phyloP scores from a whole-genome alignment of 305 asterid genomes.

The Rubia peregrina region DNA sequence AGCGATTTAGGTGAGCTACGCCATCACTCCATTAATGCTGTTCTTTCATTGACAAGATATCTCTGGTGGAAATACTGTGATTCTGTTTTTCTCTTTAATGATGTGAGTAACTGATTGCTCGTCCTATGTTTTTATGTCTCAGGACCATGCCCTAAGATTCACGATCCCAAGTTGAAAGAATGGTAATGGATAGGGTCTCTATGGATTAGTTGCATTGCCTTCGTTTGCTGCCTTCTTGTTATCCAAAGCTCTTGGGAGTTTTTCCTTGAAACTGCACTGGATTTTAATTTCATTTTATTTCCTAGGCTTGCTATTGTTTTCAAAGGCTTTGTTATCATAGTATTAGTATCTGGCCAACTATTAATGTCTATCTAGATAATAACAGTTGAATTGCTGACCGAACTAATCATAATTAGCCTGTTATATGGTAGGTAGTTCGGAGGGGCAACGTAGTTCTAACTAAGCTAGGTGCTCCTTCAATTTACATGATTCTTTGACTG shows the following conservation, averaged over 20 bases:
- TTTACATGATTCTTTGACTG: background rate
- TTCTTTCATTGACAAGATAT: background rate
- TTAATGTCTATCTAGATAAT: background rate
- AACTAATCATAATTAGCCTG: background rate
- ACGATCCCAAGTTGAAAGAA: slow-evolving; percentile 90
- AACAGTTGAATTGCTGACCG: background rate
- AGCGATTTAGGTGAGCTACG: slow-evolving; percentile 70
- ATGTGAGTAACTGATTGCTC: background rate
- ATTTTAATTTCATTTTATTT: background rate
- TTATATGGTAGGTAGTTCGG: background rate
- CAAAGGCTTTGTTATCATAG: background rate
- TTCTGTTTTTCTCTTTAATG: background rate
- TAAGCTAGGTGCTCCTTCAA: background rate
- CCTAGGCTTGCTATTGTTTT: background rate
- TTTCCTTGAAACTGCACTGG: background rate
- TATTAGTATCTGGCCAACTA: background rate
- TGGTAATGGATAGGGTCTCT: slow-evolving; percentile 38
- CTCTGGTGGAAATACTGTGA: background rate
- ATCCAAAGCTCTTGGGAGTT: background rate
- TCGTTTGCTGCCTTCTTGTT: background rate
- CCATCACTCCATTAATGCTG: slow-evolving; percentile 14
- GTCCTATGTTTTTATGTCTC: slow-evolving; percentile 19
- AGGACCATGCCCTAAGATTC: slow-evolving; percentile 90
- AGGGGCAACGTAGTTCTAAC: background rate
- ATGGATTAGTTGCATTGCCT: background rate